Base-by-base conservation (phyloP, 2,329 filamentous ascomycete genomes). In the Penicillium sp. region DNA sequence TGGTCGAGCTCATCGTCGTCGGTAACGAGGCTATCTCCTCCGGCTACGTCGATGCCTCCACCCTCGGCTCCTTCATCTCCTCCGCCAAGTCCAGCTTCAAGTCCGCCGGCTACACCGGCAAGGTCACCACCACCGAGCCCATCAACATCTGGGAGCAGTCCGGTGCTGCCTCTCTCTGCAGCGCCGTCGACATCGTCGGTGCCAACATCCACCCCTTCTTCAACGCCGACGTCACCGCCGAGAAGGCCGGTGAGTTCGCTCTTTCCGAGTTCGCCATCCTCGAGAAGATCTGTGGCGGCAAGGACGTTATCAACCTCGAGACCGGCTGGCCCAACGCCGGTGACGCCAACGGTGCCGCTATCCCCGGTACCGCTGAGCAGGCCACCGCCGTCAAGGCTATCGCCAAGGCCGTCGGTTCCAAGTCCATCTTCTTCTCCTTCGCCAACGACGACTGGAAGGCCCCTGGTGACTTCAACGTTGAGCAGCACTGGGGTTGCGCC, bases 151-250 rank as follows among this genome's bases (percentile, higher is more conserved):
- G 91, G 85, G 79, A 91, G 77, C 63, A 78, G 49, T 81, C 87
- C 60, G 83, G 71, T 32, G 2, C 49, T 18, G 56, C 58, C 31
- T 75, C 75, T 46, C 82, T 97, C 59, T 97, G 93, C 83, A 66
- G 69, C 34, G 83, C 81, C 66, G 81, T 97, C 55, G 92, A 96
- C 71, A 80, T 95, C 58, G 83, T 91, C 36, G 90, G 88, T 75
- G 86, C 86, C 76, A 96, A 97, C 83, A 86, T 95, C 68, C 92
- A 97, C 80, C 87, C 92, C 64, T 97, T 89, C 88, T 97, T 97
- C 88, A 95, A 95, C 81, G 71, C 85, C 43, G 78, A 83, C 55
- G 82, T 87, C 61, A 70, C 76, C 22, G 83, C 92, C 57, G 67
- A 76, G 4, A 69, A 83, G 47, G 92, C 92, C 52, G 93, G 93